Conservation (phyloP, 306 rosid species). For the Fagus sylvatica region DNA sequence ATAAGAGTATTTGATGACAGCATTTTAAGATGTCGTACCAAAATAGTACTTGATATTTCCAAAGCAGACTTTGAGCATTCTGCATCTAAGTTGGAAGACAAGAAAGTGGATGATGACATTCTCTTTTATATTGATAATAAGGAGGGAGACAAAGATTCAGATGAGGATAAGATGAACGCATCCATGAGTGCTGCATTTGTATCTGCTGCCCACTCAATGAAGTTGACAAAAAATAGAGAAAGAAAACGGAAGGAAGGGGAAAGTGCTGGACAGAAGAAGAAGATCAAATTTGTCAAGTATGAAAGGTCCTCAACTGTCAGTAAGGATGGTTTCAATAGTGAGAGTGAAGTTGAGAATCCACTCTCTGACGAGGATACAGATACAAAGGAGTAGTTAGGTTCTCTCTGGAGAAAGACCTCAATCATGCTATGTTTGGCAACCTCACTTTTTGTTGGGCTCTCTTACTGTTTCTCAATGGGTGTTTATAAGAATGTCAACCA, state of each 20-base stretch:
- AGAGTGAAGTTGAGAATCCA: conserved; percentile 67
- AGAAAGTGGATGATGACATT: conserved; percentile 46
- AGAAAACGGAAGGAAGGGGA: conserved; percentile 50
- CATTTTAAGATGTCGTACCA: conserved; percentile 34
- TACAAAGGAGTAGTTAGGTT: conserved; percentile 15
- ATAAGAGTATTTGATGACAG: conserved; percentile 59
- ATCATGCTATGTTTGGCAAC: conserved; percentile 3
- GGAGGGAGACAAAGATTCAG: conserved; percentile 35
- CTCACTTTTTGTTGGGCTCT: background rate
- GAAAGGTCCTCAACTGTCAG: conserved; percentile 37
- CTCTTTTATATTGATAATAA: conserved; percentile 57
- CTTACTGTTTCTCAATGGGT: background rate
- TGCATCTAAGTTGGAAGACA: conserved; percentile 32
- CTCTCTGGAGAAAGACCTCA: conserved; percentile 2
- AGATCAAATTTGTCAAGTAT: conserved; percentile 54
- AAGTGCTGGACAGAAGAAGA: conserved; percentile 38
- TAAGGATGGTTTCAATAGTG: conserved; percentile 39
- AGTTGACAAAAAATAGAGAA: conserved; percentile 28
- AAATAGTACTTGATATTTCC: conserved; percentile 31
- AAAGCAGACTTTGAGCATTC: conserved; percentile 25
- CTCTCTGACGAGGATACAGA: conserved; percentile 49
- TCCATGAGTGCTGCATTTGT: conserved; percentile 48
- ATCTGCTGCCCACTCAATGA: conserved; percentile 59
- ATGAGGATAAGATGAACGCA: conserved; percentile 35
- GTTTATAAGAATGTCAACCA: background rate